phyloP scores from a whole-genome alignment of 2,329 filamentous ascomycete species.

The Xylariaceae sp. region DNA sequence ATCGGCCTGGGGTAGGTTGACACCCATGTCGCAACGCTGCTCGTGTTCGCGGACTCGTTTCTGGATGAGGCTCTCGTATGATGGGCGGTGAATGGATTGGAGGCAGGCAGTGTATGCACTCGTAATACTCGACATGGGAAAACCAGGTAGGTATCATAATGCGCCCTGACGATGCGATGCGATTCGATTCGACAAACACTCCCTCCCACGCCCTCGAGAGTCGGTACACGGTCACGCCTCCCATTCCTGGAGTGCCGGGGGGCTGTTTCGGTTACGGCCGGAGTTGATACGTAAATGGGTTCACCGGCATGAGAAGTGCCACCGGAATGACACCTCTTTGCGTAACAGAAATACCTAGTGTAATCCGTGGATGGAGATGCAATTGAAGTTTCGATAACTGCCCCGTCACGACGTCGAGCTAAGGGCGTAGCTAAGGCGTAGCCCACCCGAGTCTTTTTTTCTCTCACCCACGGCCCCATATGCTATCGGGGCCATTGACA shows the following conservation, averaged over 20 bases:
- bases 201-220: too few relatives aligned
- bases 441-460: not conserved
- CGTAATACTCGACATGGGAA: not conserved
- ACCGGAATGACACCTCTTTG: not conserved
- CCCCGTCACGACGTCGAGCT: not conserved
- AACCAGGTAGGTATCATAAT: not conserved
- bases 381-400: not conserved
- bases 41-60: not conserved
- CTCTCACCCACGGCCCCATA: not conserved
- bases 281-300: not conserved
- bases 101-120: not conserved
- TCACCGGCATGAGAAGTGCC: not conserved
- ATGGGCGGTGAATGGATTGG: constrained; percentile 12
- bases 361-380: not conserved
- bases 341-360: not conserved
- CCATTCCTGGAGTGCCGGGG: not conserved
- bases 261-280: not conserved
- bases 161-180: not conserved
- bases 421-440: not conserved
- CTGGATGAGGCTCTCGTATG: not conserved
- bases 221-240: not conserved
- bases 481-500: not conserved
- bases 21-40: not conserved
- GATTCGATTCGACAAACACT: too few relatives aligned
- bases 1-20: not conserved